Percentiles rank a stretch among this genome's conserved stretches.
phyloP scores from a whole-genome alignment of 306 rosid genomes.

The Rosa persica region DNA sequence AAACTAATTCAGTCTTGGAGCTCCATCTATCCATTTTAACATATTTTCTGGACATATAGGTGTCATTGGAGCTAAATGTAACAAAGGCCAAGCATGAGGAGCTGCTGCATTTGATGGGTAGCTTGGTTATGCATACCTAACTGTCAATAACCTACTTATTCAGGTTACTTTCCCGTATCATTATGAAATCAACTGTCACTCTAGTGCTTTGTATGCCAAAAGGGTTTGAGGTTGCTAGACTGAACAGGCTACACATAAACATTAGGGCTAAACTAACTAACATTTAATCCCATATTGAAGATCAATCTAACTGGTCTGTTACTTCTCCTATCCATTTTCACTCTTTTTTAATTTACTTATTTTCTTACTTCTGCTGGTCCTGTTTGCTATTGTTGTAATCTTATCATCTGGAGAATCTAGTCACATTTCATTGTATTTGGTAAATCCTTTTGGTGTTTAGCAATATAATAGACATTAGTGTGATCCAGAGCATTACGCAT shows the following conservation, averaged over 20 bases:
- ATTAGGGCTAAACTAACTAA: neutral
- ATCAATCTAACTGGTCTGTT: neutral
- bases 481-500: neutral
- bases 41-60: slow-evolving; percentile 35
- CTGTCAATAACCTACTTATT: neutral
- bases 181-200: neutral
- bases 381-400: neutral
- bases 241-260: neutral
- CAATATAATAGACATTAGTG: too few relatives aligned
- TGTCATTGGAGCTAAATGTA: slow-evolving; percentile 67
- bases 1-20: neutral
- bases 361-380: neutral
- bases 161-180: neutral
- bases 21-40: slow-evolving; percentile 12
- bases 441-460: neutral
- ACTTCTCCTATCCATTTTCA: neutral
- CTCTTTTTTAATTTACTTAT: neutral
- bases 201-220: slow-evolving; percentile 6
- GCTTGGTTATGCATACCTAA: slow-evolving; percentile 41
- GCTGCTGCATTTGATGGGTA: slow-evolving; percentile 44
- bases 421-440: neutral
- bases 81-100: slow-evolving; percentile 62
- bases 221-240: slow-evolving; percentile 8
- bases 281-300: neutral
- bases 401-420: neutral